Evolutionary conservation across 305 asterid genomes (phyloP), one percentile per base, ranked within the genome.

Genomic region (Fraxinus xanthoxyloides): DNA sequence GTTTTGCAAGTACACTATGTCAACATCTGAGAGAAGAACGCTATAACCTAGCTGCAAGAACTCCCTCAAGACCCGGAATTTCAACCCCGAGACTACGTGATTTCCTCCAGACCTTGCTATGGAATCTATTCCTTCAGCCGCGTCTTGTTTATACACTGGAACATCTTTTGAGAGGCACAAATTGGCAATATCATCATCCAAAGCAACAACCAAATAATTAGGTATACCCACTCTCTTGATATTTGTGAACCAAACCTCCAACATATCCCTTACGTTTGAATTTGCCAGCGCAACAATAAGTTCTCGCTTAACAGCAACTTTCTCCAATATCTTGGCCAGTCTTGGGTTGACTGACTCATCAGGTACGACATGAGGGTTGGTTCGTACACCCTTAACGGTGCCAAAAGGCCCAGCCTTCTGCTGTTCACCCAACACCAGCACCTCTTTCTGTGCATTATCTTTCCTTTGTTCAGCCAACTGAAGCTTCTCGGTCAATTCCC

Each of bases 41-140:
- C 92, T 90, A 43, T 91, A 91, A 5, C 93, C 93, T 21, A 91
- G 85, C 86, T 90, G 95, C 83, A 91, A 80, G 83, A 91, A 91
- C 82, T 90, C 90, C 84, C 92, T 83, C 86, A 91, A 56, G 36
- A 91, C 69, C 67, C 77, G 82, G 34, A 90, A 91, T 73, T 90
- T 91, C 84, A 91, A 77, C 54, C 92, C 92, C 12, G 95, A 90
- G 81, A 91, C 91, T n/a, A 82, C 93, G 24, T 86, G 93, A 72
- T 86, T 91, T 56, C 93, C 92, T 43, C 92, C 93, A 0, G 65
- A 65, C 73, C 82, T 87, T 31, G 88, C 92, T 38, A 84, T 32
- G 28, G 86, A 81, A 24, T 91, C 92, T 13, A 87, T 78, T 38
- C 72, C 84, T 21, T 89, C 87, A 76, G 79, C 82, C 0, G 83